Conservation (phyloP, 192 early-diverging fungal species). For the Chytriomyces hyalinus region DNA sequence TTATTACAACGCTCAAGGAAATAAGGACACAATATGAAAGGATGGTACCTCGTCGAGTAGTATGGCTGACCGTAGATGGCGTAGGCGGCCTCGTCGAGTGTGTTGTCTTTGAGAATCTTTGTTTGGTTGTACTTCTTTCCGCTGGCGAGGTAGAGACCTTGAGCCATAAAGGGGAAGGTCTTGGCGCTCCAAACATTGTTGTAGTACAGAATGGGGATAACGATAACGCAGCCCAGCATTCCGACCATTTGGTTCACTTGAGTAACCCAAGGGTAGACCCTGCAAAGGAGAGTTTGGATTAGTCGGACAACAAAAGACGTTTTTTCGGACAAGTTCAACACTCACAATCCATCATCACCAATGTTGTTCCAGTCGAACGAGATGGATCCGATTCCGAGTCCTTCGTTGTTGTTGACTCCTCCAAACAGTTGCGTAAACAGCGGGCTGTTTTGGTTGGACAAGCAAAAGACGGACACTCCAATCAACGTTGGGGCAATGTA, state of each 20-base stretch:
- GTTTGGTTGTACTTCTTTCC: constrained; percentile 23
- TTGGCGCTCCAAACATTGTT: constrained; percentile 35
- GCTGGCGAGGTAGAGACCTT: constrained; percentile 14
- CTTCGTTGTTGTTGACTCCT: constrained; percentile 24
- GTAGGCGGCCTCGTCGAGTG: not conserved
- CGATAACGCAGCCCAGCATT: constrained; percentile 70
- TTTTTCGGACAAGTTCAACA: constrained; percentile 52
- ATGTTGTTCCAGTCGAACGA: constrained; percentile 34
- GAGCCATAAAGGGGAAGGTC: constrained; percentile 34
- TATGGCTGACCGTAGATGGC: not conserved
- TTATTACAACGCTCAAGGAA: too few species aligned
- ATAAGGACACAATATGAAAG: too few species aligned
- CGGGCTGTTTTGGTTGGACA: not conserved
- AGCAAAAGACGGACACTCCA: constrained; percentile 11
- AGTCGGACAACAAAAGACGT: constrained; percentile 66
- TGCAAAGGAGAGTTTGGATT: constrained; percentile 40
- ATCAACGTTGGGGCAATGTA: constrained; percentile 37
- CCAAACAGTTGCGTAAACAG: constrained; percentile 27
- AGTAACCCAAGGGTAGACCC: constrained; percentile 33
- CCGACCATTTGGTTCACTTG: constrained; percentile 75
- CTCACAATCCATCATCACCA: constrained; percentile 75
- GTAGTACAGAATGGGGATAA: constrained; percentile 57
- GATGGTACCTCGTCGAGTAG: not conserved
- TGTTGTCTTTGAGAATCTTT: constrained; percentile 23
- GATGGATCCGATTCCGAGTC: constrained; percentile 15